Base-by-base conservation (phyloP, 2,329 filamentous ascomycete genomes). In the Botrytis pseudocinerea region DNA sequence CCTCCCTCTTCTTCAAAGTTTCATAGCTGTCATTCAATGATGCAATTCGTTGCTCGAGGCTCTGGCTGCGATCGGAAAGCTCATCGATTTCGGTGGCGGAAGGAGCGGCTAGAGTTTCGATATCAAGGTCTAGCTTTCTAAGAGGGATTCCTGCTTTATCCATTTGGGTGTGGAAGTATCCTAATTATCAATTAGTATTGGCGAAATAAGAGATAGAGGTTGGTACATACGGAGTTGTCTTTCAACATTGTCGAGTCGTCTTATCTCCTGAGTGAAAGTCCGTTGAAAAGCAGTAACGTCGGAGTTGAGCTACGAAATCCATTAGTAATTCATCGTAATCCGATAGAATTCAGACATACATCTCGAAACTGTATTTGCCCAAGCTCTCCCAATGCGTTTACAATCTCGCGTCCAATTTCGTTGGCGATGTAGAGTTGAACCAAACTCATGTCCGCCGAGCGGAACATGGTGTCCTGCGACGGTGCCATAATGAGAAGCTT, bases 401-500 rank as follows among this genome's bases (percentile, higher is more conserved):
- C 95, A 80, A 98, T 95, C 86, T 99, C 97, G 82, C 96, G 91
- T 79, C 96, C 95, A 79, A 99, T 98, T 87, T 99, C 96, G 83
- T 98, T 98, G 81, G 96, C 94, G 81, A 99, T 97, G 85, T 98
- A 99, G 81, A 99, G 92, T 91, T 99, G 96, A 81, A 97, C 97
- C 92, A 99, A 92, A 88, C 94, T 98, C 96, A 99, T 99, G 85
- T 98, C 93, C 93, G 94, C 93, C 83, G 96, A 99, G 89, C 97
- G 95, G 91, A 99, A 98, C 87, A 98, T 93, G 84, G 95, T 97
- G 86, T 98, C 94, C 85, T 93, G 85, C 82, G 86, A 84, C 78
- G 87, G 86, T 83, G 89, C 89, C 90, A 92, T 92, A 77, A 77
- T 70, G 75, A 76, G 73, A 74, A 75, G 73, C 74, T 74, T 69